These are phyloP conservation scores for Immersiporthe knoxdaviesiana DNA, from an alignment of 2,329 filamentous ascomycete species.

Conservation along the genomic window DNA sequence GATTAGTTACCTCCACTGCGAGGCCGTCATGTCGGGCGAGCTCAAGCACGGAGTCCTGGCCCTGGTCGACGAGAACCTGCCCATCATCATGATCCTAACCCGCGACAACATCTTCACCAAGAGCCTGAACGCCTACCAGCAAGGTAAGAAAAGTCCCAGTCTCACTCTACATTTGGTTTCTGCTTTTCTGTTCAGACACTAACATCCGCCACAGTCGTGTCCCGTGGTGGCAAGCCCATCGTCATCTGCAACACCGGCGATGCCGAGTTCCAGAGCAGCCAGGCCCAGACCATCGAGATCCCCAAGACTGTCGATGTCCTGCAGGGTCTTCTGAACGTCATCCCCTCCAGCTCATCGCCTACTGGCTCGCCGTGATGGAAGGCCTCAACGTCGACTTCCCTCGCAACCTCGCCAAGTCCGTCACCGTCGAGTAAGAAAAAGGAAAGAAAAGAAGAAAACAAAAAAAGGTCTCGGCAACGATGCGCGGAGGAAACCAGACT, in stretches of 20 bases:
- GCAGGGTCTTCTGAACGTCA: constrained; percentile 96
- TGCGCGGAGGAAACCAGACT: constrained; percentile 14
- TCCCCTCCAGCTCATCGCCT: constrained; percentile 98
- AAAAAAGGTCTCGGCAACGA: no score
- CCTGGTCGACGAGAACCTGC: constrained; percentile 95
- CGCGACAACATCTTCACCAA: constrained; percentile 96
- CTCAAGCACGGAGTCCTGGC: constrained; percentile 98
- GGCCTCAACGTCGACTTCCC: constrained; percentile 98
- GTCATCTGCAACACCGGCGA: constrained; percentile 96
- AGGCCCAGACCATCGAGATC: constrained; percentile 97
- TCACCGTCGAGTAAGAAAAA: constrained; percentile 93
- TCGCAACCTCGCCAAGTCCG: constrained; percentile 97
- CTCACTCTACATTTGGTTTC: constrained; percentile 24
- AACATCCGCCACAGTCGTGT: constrained; percentile 70
- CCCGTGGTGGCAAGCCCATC: constrained; percentile 92
- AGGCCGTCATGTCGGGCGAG: constrained; percentile 99
- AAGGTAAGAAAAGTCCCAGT: no score
- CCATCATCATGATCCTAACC: constrained; percentile 99
- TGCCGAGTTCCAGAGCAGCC: constrained; percentile 82
- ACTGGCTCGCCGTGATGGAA: constrained; percentile 97
- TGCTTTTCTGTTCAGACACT: not conserved
- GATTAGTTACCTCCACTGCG: constrained; percentile 98
- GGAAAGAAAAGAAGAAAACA: no score
- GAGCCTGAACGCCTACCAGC: constrained; percentile 99
- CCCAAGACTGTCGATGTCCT: constrained; percentile 93